These are phyloP conservation scores for Puccinia hordei DNA, from an alignment of 1,284 basidiomycete genomes.

Conservation along the genomic window DNA sequence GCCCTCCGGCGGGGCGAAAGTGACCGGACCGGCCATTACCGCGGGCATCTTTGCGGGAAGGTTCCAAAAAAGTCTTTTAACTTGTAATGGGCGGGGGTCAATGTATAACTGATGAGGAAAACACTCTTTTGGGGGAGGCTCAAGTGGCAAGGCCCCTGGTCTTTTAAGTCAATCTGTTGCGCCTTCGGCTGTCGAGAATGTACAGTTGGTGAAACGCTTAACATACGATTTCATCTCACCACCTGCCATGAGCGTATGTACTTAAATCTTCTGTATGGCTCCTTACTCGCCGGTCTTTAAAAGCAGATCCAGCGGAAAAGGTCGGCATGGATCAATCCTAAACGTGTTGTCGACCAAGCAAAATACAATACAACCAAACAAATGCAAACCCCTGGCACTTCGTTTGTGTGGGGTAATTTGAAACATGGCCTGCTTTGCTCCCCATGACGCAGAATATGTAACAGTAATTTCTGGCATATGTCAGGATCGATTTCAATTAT, in stretches of 20 bases:
- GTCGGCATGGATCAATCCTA: conserved; percentile 3
- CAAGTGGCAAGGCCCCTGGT: background rate
- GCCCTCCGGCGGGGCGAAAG: conserved; percentile 43
- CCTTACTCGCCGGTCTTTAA: background rate
- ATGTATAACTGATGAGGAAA: background rate
- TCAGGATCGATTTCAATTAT: too few species aligned
- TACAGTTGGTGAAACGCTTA: background rate
- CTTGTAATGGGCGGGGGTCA: background rate
- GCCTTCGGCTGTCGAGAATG: background rate
- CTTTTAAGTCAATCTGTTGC: background rate
- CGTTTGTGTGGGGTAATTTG: background rate
- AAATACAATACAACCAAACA: background rate
- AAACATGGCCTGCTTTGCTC: background rate
- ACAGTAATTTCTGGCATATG: too few species aligned
- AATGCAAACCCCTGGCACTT: background rate
- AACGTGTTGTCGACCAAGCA: background rate
- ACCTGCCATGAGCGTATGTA: background rate
- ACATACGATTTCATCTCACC: background rate
- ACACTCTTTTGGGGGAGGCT: background rate
- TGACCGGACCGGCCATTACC: conserved; percentile 36
- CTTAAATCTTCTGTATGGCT: background rate
- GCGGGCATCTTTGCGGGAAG: conserved; percentile 35
- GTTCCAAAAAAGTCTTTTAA: background rate
- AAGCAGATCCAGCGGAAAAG: conserved; percentile 11
- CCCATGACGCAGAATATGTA: too few species aligned